Base-by-base conservation (phyloP, 2,329 filamentous ascomycete genomes). In the Fusarium illudens region DNA sequence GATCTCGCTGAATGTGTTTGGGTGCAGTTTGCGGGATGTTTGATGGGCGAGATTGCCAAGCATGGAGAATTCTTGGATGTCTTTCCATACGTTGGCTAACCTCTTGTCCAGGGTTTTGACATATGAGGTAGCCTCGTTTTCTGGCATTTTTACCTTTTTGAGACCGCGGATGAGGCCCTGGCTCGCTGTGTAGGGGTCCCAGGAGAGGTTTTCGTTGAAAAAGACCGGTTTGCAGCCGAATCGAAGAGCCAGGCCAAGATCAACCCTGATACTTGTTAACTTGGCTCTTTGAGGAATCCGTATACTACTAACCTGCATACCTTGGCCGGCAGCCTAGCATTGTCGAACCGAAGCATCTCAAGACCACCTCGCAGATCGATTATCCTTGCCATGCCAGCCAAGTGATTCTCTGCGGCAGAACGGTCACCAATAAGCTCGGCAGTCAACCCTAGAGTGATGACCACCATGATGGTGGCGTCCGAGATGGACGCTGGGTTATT, bases 1-100 rank as follows among this genome's bases (percentile, higher is more conserved):
- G 19, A 50, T 66, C 33, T 73, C 67, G 29, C 67, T 73, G 1
- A 73, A 69, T 0, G 62, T 62, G 2, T 66, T 70, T 3, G 65
- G 64, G 1, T 60, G 55, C 1, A 73, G 53, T 22, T 64, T 73
- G 3, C 62, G 33, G 3, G 27, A 30, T 15, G 66, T 70, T 33
- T 73, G 68, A 12, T 46, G 20, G 7, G 70, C 71, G 11, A 73
- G 60, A 33, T 69, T 72, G 27, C 70, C 55, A 3, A 71, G 51
- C 1, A n/a, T 51, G 9, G 60, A 36, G 7, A 68, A 72, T 8
- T 61, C 59, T 27, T 65, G 60, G 1, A 71, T 17, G 9, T 73
- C 64, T 25, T 34, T 60, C 50, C 52, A 72, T 1, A 67, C 27
- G 8, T 68, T 66, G 12, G 17, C 25, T 9, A 73, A 32, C 27